Conservation (phyloP, 2,329 filamentous ascomycete genomes). For the Stylonectria norvegica region DNA sequence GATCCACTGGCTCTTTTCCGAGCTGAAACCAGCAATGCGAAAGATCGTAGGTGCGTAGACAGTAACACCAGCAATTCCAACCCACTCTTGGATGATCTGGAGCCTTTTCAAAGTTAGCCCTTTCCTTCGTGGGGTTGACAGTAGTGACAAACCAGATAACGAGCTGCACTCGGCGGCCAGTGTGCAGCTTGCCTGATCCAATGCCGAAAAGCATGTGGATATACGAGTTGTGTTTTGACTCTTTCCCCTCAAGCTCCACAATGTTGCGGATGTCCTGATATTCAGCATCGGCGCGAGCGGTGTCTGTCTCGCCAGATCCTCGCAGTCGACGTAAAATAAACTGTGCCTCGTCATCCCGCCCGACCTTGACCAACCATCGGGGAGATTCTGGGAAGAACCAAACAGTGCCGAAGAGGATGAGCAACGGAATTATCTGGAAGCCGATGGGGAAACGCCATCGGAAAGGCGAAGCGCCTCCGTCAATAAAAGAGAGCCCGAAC, state of each 20-base stretch:
- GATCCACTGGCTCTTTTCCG: constrained; percentile 61
- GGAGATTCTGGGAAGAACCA: constrained; percentile 71
- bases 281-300: constrained; percentile 55
- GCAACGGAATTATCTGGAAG: constrained; percentile 64
- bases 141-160: constrained; percentile 49
- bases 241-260: constrained; percentile 46
- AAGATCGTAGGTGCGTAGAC: constrained; percentile 60
- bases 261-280: constrained; percentile 66
- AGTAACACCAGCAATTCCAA: constrained; percentile 67
- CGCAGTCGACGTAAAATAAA: constrained; percentile 63
- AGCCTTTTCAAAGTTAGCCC: constrained; percentile 41
- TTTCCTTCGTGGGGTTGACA: too few species aligned
- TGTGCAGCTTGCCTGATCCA: constrained; percentile 63
- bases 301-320: constrained; percentile 53
- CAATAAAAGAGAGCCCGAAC: constrained; percentile 59
- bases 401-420: constrained; percentile 52
- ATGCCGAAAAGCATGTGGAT: constrained; percentile 64
- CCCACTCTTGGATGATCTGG: constrained; percentile 68
- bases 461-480: constrained; percentile 54
- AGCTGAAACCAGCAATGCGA: constrained; percentile 62
- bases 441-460: constrained; percentile 67
- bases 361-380: constrained; percentile 63
- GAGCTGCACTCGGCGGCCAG: constrained; percentile 63
- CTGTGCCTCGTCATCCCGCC: constrained; percentile 62
- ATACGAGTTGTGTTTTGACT: constrained; percentile 58